Conservation (phyloP, 2,329 filamentous ascomycete genomes). For the Xylaria sp. region DNA sequence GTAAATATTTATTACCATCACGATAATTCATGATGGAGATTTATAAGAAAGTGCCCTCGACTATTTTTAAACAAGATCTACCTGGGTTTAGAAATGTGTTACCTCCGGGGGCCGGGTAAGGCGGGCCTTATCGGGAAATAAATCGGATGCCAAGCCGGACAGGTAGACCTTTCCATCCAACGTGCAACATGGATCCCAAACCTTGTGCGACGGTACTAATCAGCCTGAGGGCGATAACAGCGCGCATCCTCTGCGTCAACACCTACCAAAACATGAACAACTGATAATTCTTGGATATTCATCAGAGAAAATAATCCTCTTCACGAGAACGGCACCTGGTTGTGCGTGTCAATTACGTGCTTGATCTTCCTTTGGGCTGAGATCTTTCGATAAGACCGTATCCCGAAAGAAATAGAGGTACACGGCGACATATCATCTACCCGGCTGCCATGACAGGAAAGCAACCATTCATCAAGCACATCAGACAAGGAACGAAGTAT, state of each 20-base stretch:
- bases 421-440: not conserved
- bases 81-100: not conserved
- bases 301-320: not conserved
- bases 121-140: constrained; percentile 29
- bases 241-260: constrained; percentile 2
- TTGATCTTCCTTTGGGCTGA: not conserved
- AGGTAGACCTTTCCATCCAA: constrained; percentile 9
- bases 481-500: not conserved
- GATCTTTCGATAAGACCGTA: not conserved
- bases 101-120: constrained; percentile 19
- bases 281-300: not conserved
- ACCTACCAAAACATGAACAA: not conserved
- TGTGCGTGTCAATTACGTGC: not conserved
- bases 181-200: constrained; percentile 5
- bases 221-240: constrained; percentile 4
- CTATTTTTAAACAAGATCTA: not conserved
- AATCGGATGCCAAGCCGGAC: constrained; percentile 38
- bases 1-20: too few relatives aligned
- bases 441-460: not conserved
- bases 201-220: constrained; percentile 24
- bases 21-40: too few relatives aligned
- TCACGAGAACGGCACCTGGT: not conserved
- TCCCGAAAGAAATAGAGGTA: constrained; percentile 4
- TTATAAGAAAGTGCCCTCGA: not conserved
- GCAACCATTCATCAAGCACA: not conserved